Evolutionary conservation across 768 basidiomycete species (phyloP).

Genomic region (Suillus ampliporus): DNA sequence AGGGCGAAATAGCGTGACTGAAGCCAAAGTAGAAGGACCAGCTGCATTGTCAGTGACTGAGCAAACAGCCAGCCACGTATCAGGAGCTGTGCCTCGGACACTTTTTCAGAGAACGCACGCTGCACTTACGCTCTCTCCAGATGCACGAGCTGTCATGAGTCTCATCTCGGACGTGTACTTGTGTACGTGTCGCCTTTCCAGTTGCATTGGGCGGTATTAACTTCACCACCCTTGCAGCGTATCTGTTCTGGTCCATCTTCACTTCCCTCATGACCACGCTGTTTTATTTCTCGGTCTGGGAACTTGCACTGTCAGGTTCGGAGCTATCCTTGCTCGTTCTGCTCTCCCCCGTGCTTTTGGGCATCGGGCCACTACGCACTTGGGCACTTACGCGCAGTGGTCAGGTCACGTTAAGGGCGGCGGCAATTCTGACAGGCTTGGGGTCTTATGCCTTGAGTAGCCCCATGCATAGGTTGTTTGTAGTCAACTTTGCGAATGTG

Average conservation of each 20-base stretch:
- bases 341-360: slow-evolving; percentile 71
- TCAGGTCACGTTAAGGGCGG: slow-evolving; percentile 50
- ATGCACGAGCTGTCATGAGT: slow-evolving; percentile 27
- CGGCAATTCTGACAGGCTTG: slow-evolving; percentile 55
- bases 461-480: slow-evolving; percentile 59
- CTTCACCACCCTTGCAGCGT: slow-evolving; percentile 49
- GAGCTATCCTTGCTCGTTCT: slow-evolving; percentile 77
- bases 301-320: slow-evolving; percentile 82
- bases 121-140: background rate
- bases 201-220: background rate
- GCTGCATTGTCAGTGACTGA: slow-evolving; percentile 2
- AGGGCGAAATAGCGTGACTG: slow-evolving; percentile 7
- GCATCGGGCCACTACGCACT: slow-evolving; percentile 47
- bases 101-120: background rate
- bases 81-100: background rate
- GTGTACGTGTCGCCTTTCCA: slow-evolving; percentile 43
- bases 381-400: slow-evolving; percentile 57
- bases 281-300: slow-evolving; percentile 94
- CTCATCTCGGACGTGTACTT: slow-evolving; percentile 59
- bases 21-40: slow-evolving; percentile 6
- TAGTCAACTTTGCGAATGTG: slow-evolving; percentile 60
- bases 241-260: slow-evolving; percentile 82
- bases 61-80: background rate
- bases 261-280: slow-evolving; percentile 79
- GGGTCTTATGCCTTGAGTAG: slow-evolving; percentile 56